Evolutionary conservation across 2,329 filamentous ascomycete genomes (phyloP).

Genomic region (Aschersonia sp.): DNA sequence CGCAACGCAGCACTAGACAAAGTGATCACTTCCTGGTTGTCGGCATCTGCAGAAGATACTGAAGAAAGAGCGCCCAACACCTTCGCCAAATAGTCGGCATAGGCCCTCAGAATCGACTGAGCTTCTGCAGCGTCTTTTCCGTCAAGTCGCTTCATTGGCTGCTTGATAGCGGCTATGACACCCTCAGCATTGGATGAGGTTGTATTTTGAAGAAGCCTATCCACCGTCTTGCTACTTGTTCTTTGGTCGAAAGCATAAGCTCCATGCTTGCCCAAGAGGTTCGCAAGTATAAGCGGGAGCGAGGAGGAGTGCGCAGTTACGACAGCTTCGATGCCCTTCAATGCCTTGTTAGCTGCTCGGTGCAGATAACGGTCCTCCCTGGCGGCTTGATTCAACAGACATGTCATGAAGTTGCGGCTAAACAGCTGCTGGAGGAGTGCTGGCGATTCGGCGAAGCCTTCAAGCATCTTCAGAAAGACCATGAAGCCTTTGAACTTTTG

Average conservation of each 20-base stretch:
- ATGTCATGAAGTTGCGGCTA: constrained; percentile 69
- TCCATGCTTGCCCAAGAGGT: constrained; percentile 56
- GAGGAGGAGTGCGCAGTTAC: constrained; percentile 46
- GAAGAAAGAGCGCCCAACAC: constrained; percentile 25
- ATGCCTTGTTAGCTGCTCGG: constrained; percentile 58
- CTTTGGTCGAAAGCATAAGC: constrained; percentile 71
- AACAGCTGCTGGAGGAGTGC: constrained; percentile 48
- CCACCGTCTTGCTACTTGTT: constrained; percentile 74
- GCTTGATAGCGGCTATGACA: constrained; percentile 31
- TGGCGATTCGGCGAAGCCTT: constrained; percentile 30
- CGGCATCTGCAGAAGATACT: constrained; percentile 10
- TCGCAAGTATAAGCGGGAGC: constrained; percentile 45
- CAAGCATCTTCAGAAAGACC: constrained; percentile 65
- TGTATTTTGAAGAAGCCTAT: constrained; percentile 52
- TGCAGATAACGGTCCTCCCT: constrained; percentile 68
- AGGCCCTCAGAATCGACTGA: constrained; percentile 26
- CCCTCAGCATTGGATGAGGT: constrained; percentile 39
- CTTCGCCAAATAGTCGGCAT: constrained; percentile 39
- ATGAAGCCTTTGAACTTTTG: constrained; percentile 89
- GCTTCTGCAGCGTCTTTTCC: constrained; percentile 14
- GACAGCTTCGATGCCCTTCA: constrained; percentile 55
- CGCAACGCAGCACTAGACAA: constrained; percentile 27
- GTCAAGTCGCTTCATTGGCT: constrained; percentile 21
- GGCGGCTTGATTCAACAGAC: constrained; percentile 68
- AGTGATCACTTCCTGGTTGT: constrained; percentile 11